Evolutionary conservation across 2,329 filamentous ascomycete genomes (phyloP), one percentile per base, ranked within the genome.

Genomic region (Diaporthe capsici): DNA sequence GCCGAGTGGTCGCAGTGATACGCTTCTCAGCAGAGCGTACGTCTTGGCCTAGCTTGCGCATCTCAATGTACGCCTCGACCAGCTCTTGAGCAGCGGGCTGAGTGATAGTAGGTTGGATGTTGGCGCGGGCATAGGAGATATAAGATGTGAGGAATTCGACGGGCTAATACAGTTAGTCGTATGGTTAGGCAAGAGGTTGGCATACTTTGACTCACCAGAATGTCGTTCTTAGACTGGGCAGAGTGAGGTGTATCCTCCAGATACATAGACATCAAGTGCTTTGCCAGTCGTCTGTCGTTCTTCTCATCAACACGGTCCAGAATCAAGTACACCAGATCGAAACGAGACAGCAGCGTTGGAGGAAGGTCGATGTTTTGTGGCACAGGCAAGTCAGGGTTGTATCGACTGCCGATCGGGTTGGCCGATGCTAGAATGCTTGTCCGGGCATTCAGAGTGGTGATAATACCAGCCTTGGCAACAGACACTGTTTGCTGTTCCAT

Each of bases 311-410:
- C 93, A 10, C 94, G 94, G 83, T 99, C 97, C 65, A 99, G 92
- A 58, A 99, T 97, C 1, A 99, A 92, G 82, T 99, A 99, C 70
- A 99, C 96, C 9, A 99, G 88, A 83, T 99, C 97, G 83, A 99
- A 99, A 88, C 97, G 94, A 7, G 96, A 98, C 71, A 99, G 90
- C 9, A 99, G 89, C 0, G 97, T 99, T 0, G 97, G 97, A 0
- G 97, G 97, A 12, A 99, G 91, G 82, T 99, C 97, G 80, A 99
- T 99, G 84, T 99, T 99, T 81, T 98, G 96, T 4, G 97, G 97
- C 20, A 99, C 97, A 0, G 97, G 96, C 34, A 99, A 87, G 81
- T 98, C 96, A 3, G 95, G 94, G 84, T 99, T 98, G 87, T 99
- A 99, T 82, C 97, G 96, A 86, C 95, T 98, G 80, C 97, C 97